Evolutionary conservation across 768 basidiomycete species (phyloP), one percentile per base, ranked within the genome.

Genomic region (Mycena galopus): DNA sequence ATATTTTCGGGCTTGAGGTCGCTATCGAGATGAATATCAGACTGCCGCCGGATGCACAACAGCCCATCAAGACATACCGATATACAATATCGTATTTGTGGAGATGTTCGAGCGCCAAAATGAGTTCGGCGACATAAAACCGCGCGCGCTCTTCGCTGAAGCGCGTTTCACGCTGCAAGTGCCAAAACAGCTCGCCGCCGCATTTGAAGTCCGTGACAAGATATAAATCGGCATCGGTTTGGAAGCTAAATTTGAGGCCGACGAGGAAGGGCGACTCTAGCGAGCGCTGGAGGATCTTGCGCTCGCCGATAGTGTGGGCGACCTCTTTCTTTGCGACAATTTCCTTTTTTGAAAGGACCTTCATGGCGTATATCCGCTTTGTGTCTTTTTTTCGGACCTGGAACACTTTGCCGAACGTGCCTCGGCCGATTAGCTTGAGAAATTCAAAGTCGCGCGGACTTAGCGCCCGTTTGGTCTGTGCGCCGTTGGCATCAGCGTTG

Each of bases 1-100:
- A 99, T 99, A 81, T 99, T 99, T 81, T 99, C 98, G 1, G 98
- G 98, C 82, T 99, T 99, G 67, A 99, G 87, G 80, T 99, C 98
- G 23, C 94, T 95, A 79, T 69, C 21, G 29, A 73, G 53, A 53
- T 57, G 33, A 64, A 21, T 42, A 37, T 53, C 55, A 69, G 30
- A 65, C 33, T 32, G 27, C 59, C 63, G 67, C 37, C 5, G 30
- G 14, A 9, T 67, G 56, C 3, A 8, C 21, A 1, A 51, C 71
- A 60, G 65, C 66, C 33, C 27, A 76, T 70, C 83, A 78, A 81
- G 78, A 84, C 94, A 82, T 69, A 90, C 90, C 97, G 95, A 79
- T 91, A 92, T 44, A 99, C 96, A 76, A 99, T 99, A 80, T 98
- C 92, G 78, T 96, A 98, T 83, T 97, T 98, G 86, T 99, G 98